Evolutionary conservation across 306 rosid species (phyloP).

Genomic region (Sphenostylis stenocarpa): DNA sequence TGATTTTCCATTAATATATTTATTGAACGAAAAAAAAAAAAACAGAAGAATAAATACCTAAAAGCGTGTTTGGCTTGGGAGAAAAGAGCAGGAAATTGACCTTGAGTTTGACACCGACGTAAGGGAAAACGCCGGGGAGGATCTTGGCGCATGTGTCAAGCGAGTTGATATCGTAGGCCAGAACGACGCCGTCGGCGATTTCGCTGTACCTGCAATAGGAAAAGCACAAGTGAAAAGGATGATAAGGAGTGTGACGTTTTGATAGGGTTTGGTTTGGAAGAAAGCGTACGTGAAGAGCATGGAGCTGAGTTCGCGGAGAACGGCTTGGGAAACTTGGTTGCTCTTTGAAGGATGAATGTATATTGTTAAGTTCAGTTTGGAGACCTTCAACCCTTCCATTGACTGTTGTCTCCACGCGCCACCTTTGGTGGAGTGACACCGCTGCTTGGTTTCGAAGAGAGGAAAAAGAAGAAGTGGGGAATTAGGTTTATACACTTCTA

Average conservation of each 20-base stretch:
- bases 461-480: not conserved
- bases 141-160: constrained; percentile 49
- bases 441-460: not conserved
- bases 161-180: constrained; percentile 66
- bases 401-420: not conserved
- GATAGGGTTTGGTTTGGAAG: not conserved
- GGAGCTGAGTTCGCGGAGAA: constrained; percentile 71
- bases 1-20: not conserved
- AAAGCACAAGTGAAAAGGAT: not conserved
- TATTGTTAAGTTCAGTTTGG: constrained; percentile 59
- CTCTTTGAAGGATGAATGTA: constrained; percentile 67
- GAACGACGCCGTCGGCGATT: constrained; percentile 69
- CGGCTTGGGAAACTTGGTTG: constrained; percentile 48
- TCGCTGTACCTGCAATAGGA: constrained; percentile 55
- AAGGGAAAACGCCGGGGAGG: constrained; percentile 59
- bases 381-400: constrained; percentile 77
- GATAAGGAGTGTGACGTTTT: not conserved
- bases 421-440: not conserved
- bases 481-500: not conserved
- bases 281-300: constrained; percentile 60
- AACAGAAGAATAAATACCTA: constrained; percentile 46
- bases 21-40: not conserved
- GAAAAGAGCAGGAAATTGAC: constrained; percentile 69
- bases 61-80: constrained; percentile 80
- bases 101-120: constrained; percentile 56